A percentile compares a stretch with the other conserved stretches of the same genome.
phyloP scores from a whole-genome alignment of 768 basidiomycete species.

The Tricholoma terreum region DNA sequence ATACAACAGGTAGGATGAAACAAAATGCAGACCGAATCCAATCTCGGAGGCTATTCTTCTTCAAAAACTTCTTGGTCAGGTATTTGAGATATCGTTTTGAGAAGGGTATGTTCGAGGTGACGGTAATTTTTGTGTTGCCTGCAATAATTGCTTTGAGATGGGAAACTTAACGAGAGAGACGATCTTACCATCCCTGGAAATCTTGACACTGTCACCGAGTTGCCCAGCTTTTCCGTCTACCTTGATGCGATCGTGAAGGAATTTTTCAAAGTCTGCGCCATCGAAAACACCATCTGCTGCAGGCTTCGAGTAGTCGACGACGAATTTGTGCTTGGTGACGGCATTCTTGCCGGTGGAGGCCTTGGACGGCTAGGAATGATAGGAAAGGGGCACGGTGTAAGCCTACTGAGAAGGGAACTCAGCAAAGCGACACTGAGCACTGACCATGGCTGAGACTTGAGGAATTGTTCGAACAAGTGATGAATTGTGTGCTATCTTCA shows the following conservation, averaged over 20 bases:
- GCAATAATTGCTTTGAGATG: conserved; percentile 4
- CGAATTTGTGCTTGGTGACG: conserved; percentile 69
- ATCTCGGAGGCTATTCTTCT: conserved; percentile 94
- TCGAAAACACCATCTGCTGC: conserved; percentile 57
- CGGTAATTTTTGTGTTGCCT: conserved; percentile 81
- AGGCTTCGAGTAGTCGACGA: conserved; percentile 84
- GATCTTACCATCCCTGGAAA: conserved; percentile 75
- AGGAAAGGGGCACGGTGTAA: conserved; percentile 45
- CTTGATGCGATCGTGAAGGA: conserved; percentile 91
- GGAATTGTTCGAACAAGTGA: neutral
- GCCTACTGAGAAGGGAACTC: conserved; percentile 92
- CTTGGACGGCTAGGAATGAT: conserved; percentile 53
- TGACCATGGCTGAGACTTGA: conserved; percentile 55
- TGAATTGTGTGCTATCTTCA: neutral
- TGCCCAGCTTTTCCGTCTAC: conserved; percentile 90
- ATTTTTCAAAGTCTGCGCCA: conserved; percentile 72
- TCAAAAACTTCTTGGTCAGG: conserved; percentile 98
- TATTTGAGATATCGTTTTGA: conserved; percentile 99
- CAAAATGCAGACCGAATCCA: conserved; percentile 75
- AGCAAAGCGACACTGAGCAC: conserved; percentile 76
- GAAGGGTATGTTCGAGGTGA: conserved; percentile 84
- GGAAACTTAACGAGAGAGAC: neutral
- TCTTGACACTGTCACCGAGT: conserved; percentile 86
- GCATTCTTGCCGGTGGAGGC: conserved; percentile 51
- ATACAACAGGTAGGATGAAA: neutral